Evolutionary conservation across 2,329 filamentous ascomycete species (phyloP).

Genomic region (Fusarium chaquense): DNA sequence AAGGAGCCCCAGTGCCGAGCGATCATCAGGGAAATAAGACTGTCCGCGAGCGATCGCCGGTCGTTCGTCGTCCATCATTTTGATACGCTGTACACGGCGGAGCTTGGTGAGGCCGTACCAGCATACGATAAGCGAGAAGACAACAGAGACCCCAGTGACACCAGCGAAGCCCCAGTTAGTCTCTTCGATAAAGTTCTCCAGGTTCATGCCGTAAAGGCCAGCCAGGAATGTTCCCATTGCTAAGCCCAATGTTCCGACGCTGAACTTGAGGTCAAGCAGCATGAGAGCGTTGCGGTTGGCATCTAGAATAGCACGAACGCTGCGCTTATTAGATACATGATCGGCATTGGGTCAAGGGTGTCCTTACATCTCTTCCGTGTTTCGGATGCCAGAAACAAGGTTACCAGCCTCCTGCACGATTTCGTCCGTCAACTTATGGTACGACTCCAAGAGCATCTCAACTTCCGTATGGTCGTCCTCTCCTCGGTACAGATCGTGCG

Average conservation of each 20-base stretch:
- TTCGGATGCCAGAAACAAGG: slow-evolving; percentile 92
- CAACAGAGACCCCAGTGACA: slow-evolving; percentile 76
- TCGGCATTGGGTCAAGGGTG: background rate
- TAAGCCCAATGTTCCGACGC: slow-evolving; percentile 92
- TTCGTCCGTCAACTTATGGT: slow-evolving; percentile 97
- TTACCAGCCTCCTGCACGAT: slow-evolving; percentile 96
- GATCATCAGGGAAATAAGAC: slow-evolving; percentile 53
- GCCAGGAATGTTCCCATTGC: slow-evolving; percentile 95
- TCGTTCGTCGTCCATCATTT: slow-evolving; percentile 73
- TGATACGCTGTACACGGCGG: slow-evolving; percentile 86
- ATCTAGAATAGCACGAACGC: slow-evolving; percentile 95
- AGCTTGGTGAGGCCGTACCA: slow-evolving; percentile 86
- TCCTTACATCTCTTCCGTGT: slow-evolving; percentile 95
- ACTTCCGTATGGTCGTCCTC: slow-evolving; percentile 95
- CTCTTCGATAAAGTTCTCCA: slow-evolving; percentile 98
- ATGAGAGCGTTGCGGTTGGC: slow-evolving; percentile 98
- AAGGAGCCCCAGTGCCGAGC: slow-evolving; percentile 62
- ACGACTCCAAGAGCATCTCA: slow-evolving; percentile 95
- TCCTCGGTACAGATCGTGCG: slow-evolving; percentile 75
- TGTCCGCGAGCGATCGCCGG: slow-evolving; percentile 54
- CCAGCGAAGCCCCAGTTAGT: slow-evolving; percentile 85
- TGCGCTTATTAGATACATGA: slow-evolving; percentile 54
- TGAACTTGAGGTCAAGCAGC: slow-evolving; percentile 96
- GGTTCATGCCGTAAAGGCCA: slow-evolving; percentile 99
- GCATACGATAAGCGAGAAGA: slow-evolving; percentile 82